phyloP scores from a whole-genome alignment of 2,329 filamentous ascomycete genomes.

The Byssoonygena ceratinophila region DNA sequence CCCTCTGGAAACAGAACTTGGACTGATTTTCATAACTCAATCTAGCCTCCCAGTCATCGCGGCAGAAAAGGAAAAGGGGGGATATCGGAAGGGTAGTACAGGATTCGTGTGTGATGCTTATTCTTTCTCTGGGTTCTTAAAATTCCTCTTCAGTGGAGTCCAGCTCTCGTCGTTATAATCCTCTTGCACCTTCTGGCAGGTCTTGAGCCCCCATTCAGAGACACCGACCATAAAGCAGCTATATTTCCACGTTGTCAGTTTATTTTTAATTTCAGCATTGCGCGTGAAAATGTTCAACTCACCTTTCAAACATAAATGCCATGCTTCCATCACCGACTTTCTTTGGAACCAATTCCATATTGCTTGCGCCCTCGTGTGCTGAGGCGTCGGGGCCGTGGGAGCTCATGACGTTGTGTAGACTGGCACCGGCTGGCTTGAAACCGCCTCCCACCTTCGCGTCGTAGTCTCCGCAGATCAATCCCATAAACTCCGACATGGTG shows the following conservation, averaged over 20 bases:
- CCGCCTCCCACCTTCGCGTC: conserved; percentile 48
- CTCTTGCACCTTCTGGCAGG: conserved; percentile 59
- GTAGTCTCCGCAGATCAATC: conserved; percentile 51
- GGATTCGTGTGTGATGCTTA: neutral
- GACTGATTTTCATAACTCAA: conserved; percentile 2
- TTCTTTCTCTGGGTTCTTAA: conserved; percentile 42
- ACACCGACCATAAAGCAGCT: conserved; percentile 59
- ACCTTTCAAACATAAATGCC: conserved; percentile 56
- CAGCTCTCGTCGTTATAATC: conserved; percentile 75
- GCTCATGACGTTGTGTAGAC: conserved; percentile 61
- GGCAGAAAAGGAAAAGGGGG: neutral
- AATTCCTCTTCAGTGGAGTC: conserved; percentile 56
- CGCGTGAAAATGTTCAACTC: conserved; percentile 4
- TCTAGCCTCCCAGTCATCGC: conserved; percentile 1
- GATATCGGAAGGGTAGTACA: neutral
- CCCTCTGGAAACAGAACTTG: neutral
- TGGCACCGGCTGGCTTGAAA: conserved; percentile 52
- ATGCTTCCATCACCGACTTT: conserved; percentile 52
- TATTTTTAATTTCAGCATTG: too few species aligned
- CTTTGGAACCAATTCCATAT: conserved; percentile 43
- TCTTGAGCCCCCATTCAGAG: conserved; percentile 61
- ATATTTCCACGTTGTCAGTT: conserved; percentile 13
- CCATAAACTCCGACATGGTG: conserved; percentile 57
- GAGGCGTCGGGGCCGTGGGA: conserved; percentile 52
- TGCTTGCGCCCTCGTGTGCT: conserved; percentile 47